These are phyloP conservation scores for Suillus decipiens DNA, from an alignment of 768 basidiomycete genomes.

Conservation along the genomic window DNA sequence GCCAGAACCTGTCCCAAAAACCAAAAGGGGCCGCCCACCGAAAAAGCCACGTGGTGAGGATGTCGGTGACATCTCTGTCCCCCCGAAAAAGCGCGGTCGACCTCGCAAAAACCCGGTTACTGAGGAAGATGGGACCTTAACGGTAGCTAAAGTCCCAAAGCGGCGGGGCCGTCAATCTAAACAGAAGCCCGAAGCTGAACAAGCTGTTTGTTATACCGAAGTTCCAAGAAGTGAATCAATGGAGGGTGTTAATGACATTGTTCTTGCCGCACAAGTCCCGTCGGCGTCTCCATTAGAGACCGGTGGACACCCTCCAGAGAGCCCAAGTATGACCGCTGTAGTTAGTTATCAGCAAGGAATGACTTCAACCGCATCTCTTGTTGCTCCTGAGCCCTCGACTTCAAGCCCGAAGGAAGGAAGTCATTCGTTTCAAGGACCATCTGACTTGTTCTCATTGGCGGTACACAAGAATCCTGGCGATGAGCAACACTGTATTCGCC, in stretches of 20 bases:
- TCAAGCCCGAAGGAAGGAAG: neutral
- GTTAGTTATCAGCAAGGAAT: neutral
- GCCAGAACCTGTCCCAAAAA: constrained; percentile 23
- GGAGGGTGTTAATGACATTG: neutral
- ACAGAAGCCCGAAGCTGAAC: constrained; percentile 18
- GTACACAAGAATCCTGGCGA: neutral
- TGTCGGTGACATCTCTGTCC: constrained; percentile 15
- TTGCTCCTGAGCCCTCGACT: neutral
- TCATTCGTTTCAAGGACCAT: neutral
- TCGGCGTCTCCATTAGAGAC: constrained; percentile 29
- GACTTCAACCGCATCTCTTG: neutral
- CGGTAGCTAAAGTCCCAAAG: constrained; percentile 17
- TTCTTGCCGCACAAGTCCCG: constrained; percentile 1
- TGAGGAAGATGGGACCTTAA: constrained; percentile 9
- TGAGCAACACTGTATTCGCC: neutral
- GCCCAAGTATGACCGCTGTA: neutral
- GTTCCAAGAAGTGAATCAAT: constrained; percentile 9
- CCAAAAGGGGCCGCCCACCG: constrained; percentile 53
- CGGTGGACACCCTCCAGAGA: constrained; percentile 38
- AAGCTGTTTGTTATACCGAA: neutral
- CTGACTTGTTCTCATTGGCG: neutral
- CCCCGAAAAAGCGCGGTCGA: constrained; percentile 38
- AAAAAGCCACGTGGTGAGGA: constrained; percentile 34
- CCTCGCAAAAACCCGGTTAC: constrained; percentile 29
- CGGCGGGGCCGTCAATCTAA: constrained; percentile 44